Base-by-base conservation (phyloP, 129 eudicot species). In the Erigeron canadensis region DNA sequence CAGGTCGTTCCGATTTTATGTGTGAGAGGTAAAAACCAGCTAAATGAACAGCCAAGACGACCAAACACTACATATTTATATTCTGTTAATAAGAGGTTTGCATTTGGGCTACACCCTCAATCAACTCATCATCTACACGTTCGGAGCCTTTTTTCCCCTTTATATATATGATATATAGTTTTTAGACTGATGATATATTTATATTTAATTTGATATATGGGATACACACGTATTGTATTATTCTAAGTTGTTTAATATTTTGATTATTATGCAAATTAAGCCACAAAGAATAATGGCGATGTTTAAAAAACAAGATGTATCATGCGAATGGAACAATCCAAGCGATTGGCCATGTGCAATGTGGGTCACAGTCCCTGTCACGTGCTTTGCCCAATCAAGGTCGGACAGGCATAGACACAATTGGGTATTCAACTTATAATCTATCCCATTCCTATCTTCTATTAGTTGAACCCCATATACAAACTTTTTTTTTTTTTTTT, bases 331-430 rank as follows among this genome's bases (percentile, higher is more conserved):
- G 57, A 77, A 70, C 66, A 70, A 70, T 77, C 81, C 72, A 70
- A 70, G 70, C 22, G 72, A 63, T 13, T 62, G 40, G 40, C 28
- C 81, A 77, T 77, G 81, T 77, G 81, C 64, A 77, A 61, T 62
- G 81, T 77, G 72, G 81, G 81, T 41, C 81, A 62, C 39, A 51
- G 15, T 42, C 71, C 58, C 28, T 7, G 76, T 77, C 81, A 77
- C 77, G 76, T 77, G 80, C 61, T 59, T 76, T 68, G 74, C 75
- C 70, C 67, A 72, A 77, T 77, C 81, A 77, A 77, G 69, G 71
- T 69, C 71, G 81, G 81, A 69, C 61, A 69, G 76, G 40, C 57
- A 28, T 43, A 43, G 67, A 63, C 60, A 50, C 71, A 62, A 77
- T 47, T 60, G 70, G 75, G 44, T 48, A 41, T 58, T 57, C 23